Base-by-base conservation (phyloP, 441 rosid genomes). In the Arabidopsis lyrata region DNA sequence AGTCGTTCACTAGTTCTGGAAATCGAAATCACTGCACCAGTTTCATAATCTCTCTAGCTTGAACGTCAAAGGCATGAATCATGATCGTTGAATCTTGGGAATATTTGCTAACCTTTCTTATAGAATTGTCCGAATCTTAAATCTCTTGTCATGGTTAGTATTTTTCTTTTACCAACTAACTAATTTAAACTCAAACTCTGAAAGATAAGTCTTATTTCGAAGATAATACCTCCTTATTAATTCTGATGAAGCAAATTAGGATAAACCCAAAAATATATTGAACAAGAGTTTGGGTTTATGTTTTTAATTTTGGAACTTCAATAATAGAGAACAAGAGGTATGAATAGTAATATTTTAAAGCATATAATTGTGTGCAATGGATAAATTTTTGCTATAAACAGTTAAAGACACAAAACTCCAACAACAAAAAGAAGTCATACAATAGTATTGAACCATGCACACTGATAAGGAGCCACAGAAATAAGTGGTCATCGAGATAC, bases 341-440 rank as follows among this genome's bases (percentile, higher is more conserved):
- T 39, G 9, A 2, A 52, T 53, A 32, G 56, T 32, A 15, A 20
- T 3, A 18, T 11, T 54, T 3, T 7, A 7, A 34, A 64, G 34
- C 24, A 47, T 45, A 74, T 48, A 49, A 58, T 50, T 59, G 52
- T 59, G 9, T 41, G 55, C 29, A 66, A 50, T 16, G 55, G 53
- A 66, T 74, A 57, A 49, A 52, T 5, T 14, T 66, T 66, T 27
- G 67, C 73, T 58, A 66, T 66, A 69, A 56, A 71, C 68, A 52
- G 35, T 6, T 27, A 13, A 27, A 61, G 36, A 41, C 20, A 59
- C 18, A 66, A 47, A 39, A 38, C 15, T 52, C 32, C 55, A 66
- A 73, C 44, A 41, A 54, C 3, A 44, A 58, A 74, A 63, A 56
- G 70, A 41, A 54, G 49, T 44, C 70, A 32, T 36, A 61, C 50